Conservation (phyloP, 148 eudicot species). For the Tetragonia tetragonoides region DNA sequence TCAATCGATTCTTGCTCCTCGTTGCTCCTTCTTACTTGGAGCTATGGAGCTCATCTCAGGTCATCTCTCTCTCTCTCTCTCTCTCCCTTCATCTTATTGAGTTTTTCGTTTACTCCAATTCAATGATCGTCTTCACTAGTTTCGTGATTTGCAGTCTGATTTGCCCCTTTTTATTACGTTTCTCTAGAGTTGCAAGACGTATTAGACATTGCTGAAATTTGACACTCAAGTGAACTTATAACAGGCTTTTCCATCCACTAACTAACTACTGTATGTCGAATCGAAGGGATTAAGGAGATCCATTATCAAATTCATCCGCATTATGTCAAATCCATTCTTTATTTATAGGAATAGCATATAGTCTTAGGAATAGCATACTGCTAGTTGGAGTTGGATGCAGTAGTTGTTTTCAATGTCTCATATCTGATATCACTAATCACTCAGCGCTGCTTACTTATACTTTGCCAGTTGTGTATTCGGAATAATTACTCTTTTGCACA, state of each 20-base stretch:
- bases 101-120: background rate
- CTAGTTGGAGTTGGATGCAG: no score
- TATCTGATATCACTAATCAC: no score
- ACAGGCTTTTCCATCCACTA: background rate
- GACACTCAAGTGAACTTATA: background rate
- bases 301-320: background rate
- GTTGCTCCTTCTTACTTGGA: slow-evolving; percentile 83
- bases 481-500: background rate
- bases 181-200: background rate
- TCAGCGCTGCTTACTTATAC: no score
- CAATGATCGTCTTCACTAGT: background rate
- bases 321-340: background rate
- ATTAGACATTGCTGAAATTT: background rate
- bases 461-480: no score
- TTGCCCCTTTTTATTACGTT: background rate
- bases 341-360: background rate
- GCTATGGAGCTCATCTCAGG: slow-evolving; percentile 95
- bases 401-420: no score
- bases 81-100: background rate
- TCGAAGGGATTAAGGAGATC: background rate
- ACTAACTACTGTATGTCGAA: no score
- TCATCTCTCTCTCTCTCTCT: slow-evolving; percentile 11
- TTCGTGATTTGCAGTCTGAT: background rate
- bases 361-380: no score
- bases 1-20: slow-evolving; percentile 65